Evolutionary conservation across 2,329 filamentous ascomycete genomes (phyloP).

Genomic region (Metarhizium anisopliae): DNA sequence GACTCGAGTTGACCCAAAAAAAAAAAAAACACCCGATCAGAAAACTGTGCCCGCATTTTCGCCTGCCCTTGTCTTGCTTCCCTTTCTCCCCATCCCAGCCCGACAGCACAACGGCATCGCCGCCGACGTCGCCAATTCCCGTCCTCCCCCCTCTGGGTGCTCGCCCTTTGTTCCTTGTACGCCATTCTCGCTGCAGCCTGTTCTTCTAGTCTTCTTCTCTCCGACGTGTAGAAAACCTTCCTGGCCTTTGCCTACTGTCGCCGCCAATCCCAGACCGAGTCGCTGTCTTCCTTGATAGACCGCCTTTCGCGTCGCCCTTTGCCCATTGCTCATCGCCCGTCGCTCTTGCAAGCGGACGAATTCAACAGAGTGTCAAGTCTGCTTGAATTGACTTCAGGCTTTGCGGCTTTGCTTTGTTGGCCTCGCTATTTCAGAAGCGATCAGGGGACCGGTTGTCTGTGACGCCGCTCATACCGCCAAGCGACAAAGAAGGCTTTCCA

Average conservation of each 20-base stretch:
- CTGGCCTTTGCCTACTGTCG: neutral
- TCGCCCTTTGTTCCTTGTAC: conserved; percentile 7
- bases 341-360: conserved; percentile 1
- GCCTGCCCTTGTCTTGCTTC: conserved; percentile 15
- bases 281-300: conserved; percentile 3
- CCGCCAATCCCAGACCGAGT: neutral
- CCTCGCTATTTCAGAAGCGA: neutral
- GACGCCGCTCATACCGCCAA: neutral
- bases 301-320: neutral
- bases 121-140: conserved; percentile 16
- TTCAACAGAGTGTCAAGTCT: neutral
- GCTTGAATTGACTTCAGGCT: neutral
- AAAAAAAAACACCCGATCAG: neutral
- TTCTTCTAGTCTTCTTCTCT: conserved; percentile 3
- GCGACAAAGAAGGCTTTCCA: conserved; percentile 1
- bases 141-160: conserved; percentile 10
- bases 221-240: neutral
- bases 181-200: conserved; percentile 7
- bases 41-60: conserved; percentile 11
- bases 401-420: neutral
- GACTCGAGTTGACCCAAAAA: neutral
- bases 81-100: conserved; percentile 16
- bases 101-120: conserved; percentile 18
- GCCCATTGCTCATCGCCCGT: neutral
- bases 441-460: neutral